Conservation (phyloP, 2,329 filamentous ascomycete genomes). For the Zalaria obscura region DNA sequence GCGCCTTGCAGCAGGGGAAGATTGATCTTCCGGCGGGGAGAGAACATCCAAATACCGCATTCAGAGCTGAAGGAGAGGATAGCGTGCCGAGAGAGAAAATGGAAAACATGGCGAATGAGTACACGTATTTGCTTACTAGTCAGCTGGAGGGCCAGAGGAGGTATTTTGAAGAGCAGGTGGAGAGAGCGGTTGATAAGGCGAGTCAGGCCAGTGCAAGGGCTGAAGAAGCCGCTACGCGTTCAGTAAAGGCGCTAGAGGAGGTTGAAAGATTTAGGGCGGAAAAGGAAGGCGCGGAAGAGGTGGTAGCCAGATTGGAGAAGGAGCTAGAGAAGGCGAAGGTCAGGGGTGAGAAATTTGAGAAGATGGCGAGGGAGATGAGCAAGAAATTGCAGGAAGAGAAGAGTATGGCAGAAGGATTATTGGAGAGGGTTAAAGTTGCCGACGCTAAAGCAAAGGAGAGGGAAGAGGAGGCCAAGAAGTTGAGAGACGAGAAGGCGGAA, state of each 20-base stretch:
- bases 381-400: slow-evolving; percentile 78
- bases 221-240: slow-evolving; percentile 42
- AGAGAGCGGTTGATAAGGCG: slow-evolving; percentile 81
- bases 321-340: slow-evolving; percentile 55
- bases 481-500: slow-evolving; percentile 47
- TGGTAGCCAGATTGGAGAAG: slow-evolving; percentile 55
- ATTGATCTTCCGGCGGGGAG: slow-evolving; percentile 61
- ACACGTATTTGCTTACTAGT: slow-evolving; percentile 81
- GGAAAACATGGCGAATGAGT: slow-evolving; percentile 78
- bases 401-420: slow-evolving; percentile 62
- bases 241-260: slow-evolving; percentile 35
- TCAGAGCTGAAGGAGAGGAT: slow-evolving; percentile 37
- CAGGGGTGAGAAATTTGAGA: slow-evolving; percentile 57
- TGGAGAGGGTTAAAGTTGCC: slow-evolving; percentile 66
- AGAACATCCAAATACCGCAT: slow-evolving; percentile 21
- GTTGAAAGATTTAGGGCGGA: slow-evolving; percentile 39
- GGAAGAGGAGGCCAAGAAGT: slow-evolving; percentile 28
- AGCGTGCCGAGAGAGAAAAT: slow-evolving; percentile 58
- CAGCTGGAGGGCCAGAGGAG: slow-evolving; percentile 85
- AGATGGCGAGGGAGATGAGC: slow-evolving; percentile 60
- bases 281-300: slow-evolving; percentile 37
- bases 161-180: slow-evolving; percentile 88
- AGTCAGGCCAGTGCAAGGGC: slow-evolving; percentile 55
- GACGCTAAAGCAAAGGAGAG: slow-evolving; percentile 43
- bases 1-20: slow-evolving; percentile 20